Evolutionary conservation across 2,329 filamentous ascomycete genomes (phyloP), one percentile per base, ranked within the genome.

Genomic region (Talaromyces pinophilus): DNA sequence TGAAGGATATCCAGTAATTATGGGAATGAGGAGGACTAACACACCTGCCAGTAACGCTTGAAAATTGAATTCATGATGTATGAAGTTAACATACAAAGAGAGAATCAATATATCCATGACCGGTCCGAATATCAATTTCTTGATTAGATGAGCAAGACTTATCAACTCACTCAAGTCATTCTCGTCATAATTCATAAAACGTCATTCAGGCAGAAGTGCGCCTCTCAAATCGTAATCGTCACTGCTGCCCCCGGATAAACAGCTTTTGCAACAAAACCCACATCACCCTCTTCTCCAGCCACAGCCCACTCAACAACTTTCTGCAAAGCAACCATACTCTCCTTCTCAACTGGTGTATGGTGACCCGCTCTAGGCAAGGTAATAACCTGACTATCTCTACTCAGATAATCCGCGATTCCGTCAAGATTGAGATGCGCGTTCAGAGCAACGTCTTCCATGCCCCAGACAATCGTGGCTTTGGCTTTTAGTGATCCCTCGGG

Each of bases 391-490:
- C 84, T 86, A 25, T 79, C 78, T 65, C 73, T 77, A 17, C 77
- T 76, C 19, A 87, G 77, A 68, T 84, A 86, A 62, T 85, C 83
- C 0, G 78, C 77, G 28, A 87, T 80, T 0, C 85, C 85, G 62
- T 85, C 82, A 30, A 87, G 72, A 30, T 79, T 81, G 33, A 88
- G 74, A 13, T 77, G 74, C 50, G 74, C 75, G 60, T 85, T 81
- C 44, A 87, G 79, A 5, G 85, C 85, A 11, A 77, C 71, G 71
- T 88, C 86, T 25, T 78, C 71, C 69, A 82, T 74, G 1, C 85
- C 86, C 77, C 84, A 85, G 48, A 88, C 68, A 19, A 87, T 72
- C 5, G 85, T 87, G 15, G 83, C 78, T 19, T 81, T 82, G 11
- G 83, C 84, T 67, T 82, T 83, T 25, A 88, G 73, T 2, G 78